A percentile compares a stretch with the other conserved stretches of the same genome.
Evolutionary conservation across 1,284 basidiomycete species (phyloP).

Genomic region (Cryptococcus floricola): DNA sequence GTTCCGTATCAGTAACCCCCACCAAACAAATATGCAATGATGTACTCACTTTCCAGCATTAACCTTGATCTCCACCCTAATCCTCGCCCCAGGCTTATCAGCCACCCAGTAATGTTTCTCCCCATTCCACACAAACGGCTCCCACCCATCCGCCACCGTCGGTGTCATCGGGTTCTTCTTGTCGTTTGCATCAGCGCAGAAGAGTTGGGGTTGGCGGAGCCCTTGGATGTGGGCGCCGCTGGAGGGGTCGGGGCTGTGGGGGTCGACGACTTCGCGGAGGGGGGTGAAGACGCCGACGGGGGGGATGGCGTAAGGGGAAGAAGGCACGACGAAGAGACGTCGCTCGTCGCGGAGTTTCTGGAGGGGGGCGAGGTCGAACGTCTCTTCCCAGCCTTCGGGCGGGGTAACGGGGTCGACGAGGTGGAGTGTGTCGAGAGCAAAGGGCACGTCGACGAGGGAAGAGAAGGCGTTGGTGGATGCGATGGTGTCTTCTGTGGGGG

Average conservation of each 20-base stretch:
- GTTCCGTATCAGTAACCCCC: conserved; percentile 6
- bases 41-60: conserved; percentile 38
- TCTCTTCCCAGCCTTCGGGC: conserved; percentile 40
- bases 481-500: conserved; percentile 26
- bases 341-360: conserved; percentile 23
- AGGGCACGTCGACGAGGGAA: conserved; percentile 36
- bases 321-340: conserved; percentile 35
- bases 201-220: conserved; percentile 41
- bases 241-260: conserved; percentile 25
- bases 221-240: conserved; percentile 27
- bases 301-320: conserved; percentile 39
- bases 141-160: conserved; percentile 37
- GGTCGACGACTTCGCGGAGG: conserved; percentile 39
- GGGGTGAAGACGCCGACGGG: conserved; percentile 39
- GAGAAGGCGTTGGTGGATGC: conserved; percentile 26
- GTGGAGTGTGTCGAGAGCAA: conserved; percentile 32
- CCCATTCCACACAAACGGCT: conserved; percentile 43
- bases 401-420: conserved; percentile 25
- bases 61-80: conserved; percentile 45
- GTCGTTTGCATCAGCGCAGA: conserved; percentile 49
- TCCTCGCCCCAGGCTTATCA: conserved; percentile 37
- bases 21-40: conserved; percentile 4
- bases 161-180: conserved; percentile 42
- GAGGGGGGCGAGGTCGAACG: conserved; percentile 30
- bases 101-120: conserved; percentile 49